Evolutionary conservation across 1,139 yeast species (phyloP).

Genomic region (Geotrichum restrictum): DNA sequence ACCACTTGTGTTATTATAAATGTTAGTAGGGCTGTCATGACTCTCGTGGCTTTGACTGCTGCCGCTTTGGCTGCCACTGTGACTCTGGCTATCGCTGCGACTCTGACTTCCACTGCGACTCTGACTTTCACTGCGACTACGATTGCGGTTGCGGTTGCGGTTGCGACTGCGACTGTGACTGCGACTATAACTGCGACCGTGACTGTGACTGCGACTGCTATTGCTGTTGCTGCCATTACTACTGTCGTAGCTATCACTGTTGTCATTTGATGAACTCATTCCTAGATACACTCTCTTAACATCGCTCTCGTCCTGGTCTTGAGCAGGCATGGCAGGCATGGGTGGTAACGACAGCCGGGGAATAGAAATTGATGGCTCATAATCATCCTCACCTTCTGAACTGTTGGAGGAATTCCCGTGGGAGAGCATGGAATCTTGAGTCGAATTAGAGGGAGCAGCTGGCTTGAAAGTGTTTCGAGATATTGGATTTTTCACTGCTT

Average conservation of each 20-base stretch:
- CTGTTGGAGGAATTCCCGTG: not conserved
- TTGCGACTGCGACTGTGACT: not conserved
- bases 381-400: conserved; percentile 5
- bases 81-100: not conserved
- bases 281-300: not conserved
- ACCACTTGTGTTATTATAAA: not conserved
- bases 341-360: no score
- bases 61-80: not conserved
- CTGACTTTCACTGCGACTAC: no score
- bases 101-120: not conserved
- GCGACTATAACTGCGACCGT: not conserved
- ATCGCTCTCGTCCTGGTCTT: not conserved
- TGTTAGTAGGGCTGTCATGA: not conserved
- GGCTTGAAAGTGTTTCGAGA: not conserved
- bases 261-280: not conserved
- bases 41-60: not conserved
- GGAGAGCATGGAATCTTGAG: not conserved
- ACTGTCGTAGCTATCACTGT: not conserved
- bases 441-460: not conserved
- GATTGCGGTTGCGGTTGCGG: not conserved
- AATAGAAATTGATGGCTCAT: not conserved
- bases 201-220: not conserved
- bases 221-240: not conserved
- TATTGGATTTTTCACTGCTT: no score
- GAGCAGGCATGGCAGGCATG: no score